A percentile compares a stretch with the other conserved stretches of the same genome.
These are phyloP conservation scores for Volvox carteri DNA, from an alignment of 163 green algal species.

Conservation along the genomic window DNA sequence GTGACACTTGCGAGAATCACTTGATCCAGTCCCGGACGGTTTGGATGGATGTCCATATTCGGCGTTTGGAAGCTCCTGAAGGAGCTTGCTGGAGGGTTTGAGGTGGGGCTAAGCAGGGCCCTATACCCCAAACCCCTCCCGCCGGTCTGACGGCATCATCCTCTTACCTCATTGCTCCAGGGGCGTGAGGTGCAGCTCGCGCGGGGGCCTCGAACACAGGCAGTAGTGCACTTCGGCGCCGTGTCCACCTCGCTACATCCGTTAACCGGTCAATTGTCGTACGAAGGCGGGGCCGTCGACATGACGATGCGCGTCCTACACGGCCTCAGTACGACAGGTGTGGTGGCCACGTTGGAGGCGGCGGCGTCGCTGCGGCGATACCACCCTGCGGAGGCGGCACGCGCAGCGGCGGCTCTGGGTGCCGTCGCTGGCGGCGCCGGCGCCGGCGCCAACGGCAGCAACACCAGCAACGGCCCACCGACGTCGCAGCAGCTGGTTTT, in stretches of 20 bases:
- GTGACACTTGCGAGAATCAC: too few species aligned
- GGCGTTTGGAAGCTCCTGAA: too few species aligned
- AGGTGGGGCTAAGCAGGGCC: background rate
- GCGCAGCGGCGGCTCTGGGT: background rate
- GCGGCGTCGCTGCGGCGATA: slow-evolving; percentile 42
- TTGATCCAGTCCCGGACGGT: too few species aligned
- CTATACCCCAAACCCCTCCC: background rate
- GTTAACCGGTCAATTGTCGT: slow-evolving; percentile 2
- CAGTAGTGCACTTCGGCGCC: slow-evolving; percentile 32
- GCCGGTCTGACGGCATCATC: too few species aligned
- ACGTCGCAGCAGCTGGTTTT: background rate
- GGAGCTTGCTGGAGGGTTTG: too few species aligned
- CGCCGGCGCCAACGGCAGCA: slow-evolving; percentile 18
- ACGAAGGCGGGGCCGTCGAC: slow-evolving; percentile 30
- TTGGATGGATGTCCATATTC: too few species aligned
- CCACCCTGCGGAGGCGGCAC: background rate
- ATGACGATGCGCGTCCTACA: slow-evolving; percentile 3
- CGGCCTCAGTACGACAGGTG: background rate
- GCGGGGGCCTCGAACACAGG: slow-evolving; percentile 15
- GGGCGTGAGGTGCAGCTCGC: background rate
- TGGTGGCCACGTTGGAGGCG: slow-evolving; percentile 17
- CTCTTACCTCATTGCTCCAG: too few species aligned
- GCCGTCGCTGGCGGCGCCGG: background rate
- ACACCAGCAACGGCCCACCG: slow-evolving; percentile 9
- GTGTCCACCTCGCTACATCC: slow-evolving; percentile 2